Conservation (phyloP, 495 filamentous ascomycete species). For the Neurospora sublineolata region DNA sequence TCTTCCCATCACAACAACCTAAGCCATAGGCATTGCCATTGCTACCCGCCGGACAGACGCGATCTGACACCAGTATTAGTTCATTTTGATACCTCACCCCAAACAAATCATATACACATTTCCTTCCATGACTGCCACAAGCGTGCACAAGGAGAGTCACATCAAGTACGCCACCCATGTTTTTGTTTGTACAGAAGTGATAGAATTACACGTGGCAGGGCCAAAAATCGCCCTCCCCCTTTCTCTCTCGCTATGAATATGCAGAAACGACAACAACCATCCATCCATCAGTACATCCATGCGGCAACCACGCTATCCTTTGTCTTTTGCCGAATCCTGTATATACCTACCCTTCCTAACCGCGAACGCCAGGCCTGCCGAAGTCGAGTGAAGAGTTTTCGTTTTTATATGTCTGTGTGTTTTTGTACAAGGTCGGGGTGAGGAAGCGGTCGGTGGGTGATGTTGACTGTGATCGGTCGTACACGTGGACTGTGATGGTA, state of each 20-base stretch:
- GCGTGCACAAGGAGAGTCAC: not conserved
- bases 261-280: not conserved
- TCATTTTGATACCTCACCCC: not conserved
- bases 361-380: constrained; percentile 35
- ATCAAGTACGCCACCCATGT: not conserved
- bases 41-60: no score
- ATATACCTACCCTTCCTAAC: not conserved
- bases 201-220: not conserved
- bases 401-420: not conserved
- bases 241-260: not conserved
- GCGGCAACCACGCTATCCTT: not conserved
- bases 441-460: no score
- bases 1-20: no score
- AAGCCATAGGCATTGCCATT: no score
- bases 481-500: no score
- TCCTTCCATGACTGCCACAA: not conserved
- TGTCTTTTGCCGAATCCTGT: not conserved
- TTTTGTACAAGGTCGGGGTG: not conserved
- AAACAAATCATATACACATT: not conserved
- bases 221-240: not conserved
- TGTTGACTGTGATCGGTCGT: no score
- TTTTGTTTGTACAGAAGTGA: not conserved
- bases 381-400: constrained; percentile 34
- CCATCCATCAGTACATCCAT: not conserved
- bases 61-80: no score